Evolutionary conservation across 495 filamentous ascomycete species (phyloP).

Genomic region (Penicillium egyptiacum): DNA sequence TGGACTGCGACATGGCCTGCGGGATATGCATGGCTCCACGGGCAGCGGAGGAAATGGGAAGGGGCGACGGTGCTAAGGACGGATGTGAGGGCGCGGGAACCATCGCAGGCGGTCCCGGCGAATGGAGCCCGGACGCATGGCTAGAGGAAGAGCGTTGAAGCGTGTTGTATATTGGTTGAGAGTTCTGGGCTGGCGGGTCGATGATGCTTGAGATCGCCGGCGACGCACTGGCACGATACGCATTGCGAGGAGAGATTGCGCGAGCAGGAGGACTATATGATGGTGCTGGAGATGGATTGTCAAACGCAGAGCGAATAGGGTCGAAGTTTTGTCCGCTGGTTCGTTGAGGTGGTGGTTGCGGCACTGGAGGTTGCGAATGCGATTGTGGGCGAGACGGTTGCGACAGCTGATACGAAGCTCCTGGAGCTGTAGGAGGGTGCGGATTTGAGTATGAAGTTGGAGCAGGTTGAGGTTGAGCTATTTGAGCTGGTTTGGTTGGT

Average conservation of each 20-base stretch:
- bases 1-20: constrained; percentile 26
- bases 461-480: constrained; percentile 25
- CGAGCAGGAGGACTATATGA: constrained; percentile 45
- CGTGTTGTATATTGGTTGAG: constrained; percentile 31
- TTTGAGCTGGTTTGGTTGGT: constrained; percentile 6
- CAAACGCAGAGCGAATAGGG: constrained; percentile 70
- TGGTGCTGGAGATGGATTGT: constrained; percentile 58
- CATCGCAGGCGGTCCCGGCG: constrained; percentile 30
- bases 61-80: constrained; percentile 31
- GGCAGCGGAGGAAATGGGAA: constrained; percentile 28
- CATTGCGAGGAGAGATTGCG: constrained; percentile 35
- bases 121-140: constrained; percentile 33
- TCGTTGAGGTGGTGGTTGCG: constrained; percentile 33
- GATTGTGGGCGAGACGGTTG: constrained; percentile 40
- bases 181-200: constrained; percentile 62
- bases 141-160: constrained; percentile 36
- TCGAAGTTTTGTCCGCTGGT: constrained; percentile 82
- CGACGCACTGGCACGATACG: constrained; percentile 75
- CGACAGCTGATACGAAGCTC: constrained; percentile 22
- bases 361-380: constrained; percentile 44
- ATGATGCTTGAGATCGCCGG: constrained; percentile 89
- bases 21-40: constrained; percentile 25
- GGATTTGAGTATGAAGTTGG: constrained; percentile 21
- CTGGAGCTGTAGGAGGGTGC: constrained; percentile 27
- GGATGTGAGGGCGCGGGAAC: constrained; percentile 27